A percentile compares a stretch with the other conserved stretches of the same genome.
Evolutionary conservation across 2,329 filamentous ascomycete species (phyloP).

Genomic region (Penicillium sp.): DNA sequence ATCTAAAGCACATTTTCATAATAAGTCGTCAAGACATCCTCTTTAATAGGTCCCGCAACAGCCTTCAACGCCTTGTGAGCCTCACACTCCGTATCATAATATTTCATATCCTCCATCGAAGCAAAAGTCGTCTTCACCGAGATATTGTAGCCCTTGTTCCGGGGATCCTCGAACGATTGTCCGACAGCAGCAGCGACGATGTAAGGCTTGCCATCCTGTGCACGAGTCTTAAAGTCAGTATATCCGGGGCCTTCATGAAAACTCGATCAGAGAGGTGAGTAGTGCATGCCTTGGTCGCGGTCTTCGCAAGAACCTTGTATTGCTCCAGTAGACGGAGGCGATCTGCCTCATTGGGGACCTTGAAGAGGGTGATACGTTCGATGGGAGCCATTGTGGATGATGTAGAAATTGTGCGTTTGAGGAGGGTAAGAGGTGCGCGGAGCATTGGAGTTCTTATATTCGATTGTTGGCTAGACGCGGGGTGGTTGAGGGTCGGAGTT

Average conservation of each 20-base stretch:
- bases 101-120: slow-evolving; percentile 65
- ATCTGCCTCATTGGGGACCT: slow-evolving; percentile 49
- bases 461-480: background rate
- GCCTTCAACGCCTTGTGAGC: slow-evolving; percentile 53
- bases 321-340: slow-evolving; percentile 44
- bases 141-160: slow-evolving; percentile 65
- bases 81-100: slow-evolving; percentile 62
- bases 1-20: slow-evolving; percentile 37
- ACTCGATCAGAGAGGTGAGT: background rate
- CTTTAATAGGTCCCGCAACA: slow-evolving; percentile 29
- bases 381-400: slow-evolving; percentile 38
- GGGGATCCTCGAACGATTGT: slow-evolving; percentile 55
- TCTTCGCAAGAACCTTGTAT: slow-evolving; percentile 44
- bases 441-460: background rate
- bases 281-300: slow-evolving; percentile 44
- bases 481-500: background rate
- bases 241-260: background rate
- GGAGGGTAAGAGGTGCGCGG: background rate
- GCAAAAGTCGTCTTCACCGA: slow-evolving; percentile 63
- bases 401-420: background rate
- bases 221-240: background rate
- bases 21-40: slow-evolving; percentile 39
- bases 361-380: slow-evolving; percentile 55
- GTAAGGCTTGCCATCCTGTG: slow-evolving; percentile 71
- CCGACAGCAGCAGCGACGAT: slow-evolving; percentile 60